phyloP scores from a whole-genome alignment of 2,329 filamentous ascomycete species.

The Gnomoniopsis sp. region DNA sequence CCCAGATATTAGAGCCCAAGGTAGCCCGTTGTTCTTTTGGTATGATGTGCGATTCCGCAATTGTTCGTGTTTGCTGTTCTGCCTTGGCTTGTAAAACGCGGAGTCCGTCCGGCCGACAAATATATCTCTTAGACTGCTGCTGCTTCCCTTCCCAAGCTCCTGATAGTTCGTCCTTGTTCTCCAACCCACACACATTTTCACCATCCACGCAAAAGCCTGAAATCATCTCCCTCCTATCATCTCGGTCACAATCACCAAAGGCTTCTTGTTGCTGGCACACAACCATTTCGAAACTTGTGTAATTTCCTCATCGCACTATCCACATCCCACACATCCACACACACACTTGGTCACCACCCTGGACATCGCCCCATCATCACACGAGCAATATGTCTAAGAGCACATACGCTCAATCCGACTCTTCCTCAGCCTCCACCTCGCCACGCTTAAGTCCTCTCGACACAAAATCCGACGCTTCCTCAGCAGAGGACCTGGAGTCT shows the following conservation, averaged over 20 bases:
- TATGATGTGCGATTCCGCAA: constrained; percentile 6
- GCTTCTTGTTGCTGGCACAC: neutral
- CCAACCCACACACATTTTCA: neutral
- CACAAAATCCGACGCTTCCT: constrained; percentile 34
- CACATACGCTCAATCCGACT: constrained; percentile 24
- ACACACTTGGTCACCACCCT: constrained; percentile 1
- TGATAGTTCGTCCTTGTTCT: neutral
- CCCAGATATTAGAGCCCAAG: constrained; percentile 9
- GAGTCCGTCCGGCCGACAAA: constrained; percentile 9
- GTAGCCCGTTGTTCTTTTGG: constrained; percentile 8
- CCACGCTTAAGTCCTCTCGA: constrained; percentile 32
- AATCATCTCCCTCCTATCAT: neutral
- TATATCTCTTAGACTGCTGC: neutral
- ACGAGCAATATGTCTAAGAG: constrained; percentile 13
- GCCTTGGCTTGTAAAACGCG: constrained; percentile 5
- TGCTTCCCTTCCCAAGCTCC: neutral
- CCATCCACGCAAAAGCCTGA: neutral
- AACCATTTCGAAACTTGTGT: neutral
- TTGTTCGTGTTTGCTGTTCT: neutral
- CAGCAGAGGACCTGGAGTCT: constrained; percentile 59
- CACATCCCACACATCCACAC: neutral
- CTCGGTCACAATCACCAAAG: neutral
- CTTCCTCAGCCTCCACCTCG: constrained; percentile 38
- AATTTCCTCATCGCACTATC: neutral
- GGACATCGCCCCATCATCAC: neutral